Evolutionary conservation across 2,329 filamentous ascomycete species (phyloP).

Genomic region (Fusarium cicatricum): DNA sequence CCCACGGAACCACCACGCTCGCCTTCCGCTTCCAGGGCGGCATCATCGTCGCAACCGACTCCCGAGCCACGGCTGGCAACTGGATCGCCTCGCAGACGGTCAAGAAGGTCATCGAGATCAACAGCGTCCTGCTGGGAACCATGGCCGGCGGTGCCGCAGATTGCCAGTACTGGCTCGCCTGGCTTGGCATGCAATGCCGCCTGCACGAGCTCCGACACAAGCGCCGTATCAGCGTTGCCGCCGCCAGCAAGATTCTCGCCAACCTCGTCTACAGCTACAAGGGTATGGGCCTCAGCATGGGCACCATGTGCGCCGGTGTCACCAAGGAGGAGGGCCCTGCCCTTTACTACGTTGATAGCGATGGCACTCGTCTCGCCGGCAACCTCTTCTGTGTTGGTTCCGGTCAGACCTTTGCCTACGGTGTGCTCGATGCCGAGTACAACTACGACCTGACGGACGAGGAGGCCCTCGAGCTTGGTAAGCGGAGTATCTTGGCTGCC

Average conservation of each 20-base stretch:
- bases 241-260: conserved; percentile 96
- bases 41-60: conserved; percentile 98
- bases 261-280: conserved; percentile 99
- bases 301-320: conserved; percentile 98
- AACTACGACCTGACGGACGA: conserved; percentile 85
- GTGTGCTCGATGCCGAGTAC: conserved; percentile 96
- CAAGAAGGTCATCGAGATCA: conserved; percentile 99
- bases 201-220: conserved; percentile 99
- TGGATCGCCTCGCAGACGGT: conserved; percentile 99
- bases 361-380: conserved; percentile 89
- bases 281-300: conserved; percentile 98
- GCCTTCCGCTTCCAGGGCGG: conserved; percentile 98
- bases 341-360: conserved; percentile 96
- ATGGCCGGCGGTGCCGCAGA: conserved; percentile 99
- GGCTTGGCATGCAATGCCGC: conserved; percentile 98
- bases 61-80: conserved; percentile 94
- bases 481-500: conserved; percentile 91
- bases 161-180: conserved; percentile 99
- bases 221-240: conserved; percentile 96
- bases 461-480: conserved; percentile 89
- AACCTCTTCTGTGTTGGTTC: conserved; percentile 99
- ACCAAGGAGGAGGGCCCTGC: conserved; percentile 95
- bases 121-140: conserved; percentile 90
- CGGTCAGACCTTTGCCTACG: conserved; percentile 98
- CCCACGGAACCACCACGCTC: conserved; percentile 97